A percentile compares a stretch with the other conserved stretches of the same genome.
phyloP scores from a whole-genome alignment of 495 filamentous ascomycete genomes.

The Hyaloscypha finlandica region DNA sequence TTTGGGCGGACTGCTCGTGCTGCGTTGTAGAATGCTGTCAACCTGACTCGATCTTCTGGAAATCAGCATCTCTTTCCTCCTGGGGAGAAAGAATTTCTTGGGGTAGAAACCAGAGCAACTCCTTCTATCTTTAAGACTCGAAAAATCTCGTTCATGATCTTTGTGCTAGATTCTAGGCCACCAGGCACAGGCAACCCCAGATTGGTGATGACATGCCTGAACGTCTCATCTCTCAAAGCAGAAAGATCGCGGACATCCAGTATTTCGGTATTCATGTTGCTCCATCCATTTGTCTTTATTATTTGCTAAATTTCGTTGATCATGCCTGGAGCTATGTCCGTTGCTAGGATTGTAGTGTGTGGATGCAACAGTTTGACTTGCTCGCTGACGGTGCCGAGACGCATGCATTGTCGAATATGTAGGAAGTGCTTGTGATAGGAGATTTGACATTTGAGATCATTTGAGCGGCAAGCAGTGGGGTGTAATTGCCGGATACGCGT shows the following conservation, averaged over 20 bases:
- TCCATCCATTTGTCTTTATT: conserved; percentile 3
- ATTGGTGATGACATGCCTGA: conserved; percentile 16
- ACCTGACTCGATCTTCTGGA: conserved; percentile 11
- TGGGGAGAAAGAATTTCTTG: neutral
- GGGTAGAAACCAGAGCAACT: conserved; percentile 21
- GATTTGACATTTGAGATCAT: conserved; percentile 4
- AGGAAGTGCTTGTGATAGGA: conserved; percentile 13
- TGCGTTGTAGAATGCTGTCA: conserved; percentile 8
- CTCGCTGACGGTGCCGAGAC: conserved; percentile 24
- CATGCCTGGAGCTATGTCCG: conserved; percentile 11
- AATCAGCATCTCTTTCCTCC: conserved; percentile 3
- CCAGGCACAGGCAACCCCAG: conserved; percentile 6
- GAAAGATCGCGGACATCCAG: conserved; percentile 1
- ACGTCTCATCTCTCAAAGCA: neutral
- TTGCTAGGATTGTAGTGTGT: conserved; percentile 3
- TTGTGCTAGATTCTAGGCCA: neutral
- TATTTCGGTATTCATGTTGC: conserved; percentile 11
- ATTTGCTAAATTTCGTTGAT: conserved; percentile 4
- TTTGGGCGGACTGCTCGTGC: neutral
- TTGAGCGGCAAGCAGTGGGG: neutral
- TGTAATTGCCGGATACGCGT: conserved; percentile 13
- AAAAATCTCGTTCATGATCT: conserved; percentile 16
- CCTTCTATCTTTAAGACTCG: conserved; percentile 18
- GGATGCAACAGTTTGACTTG: conserved; percentile 10
- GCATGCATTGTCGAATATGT: conserved; percentile 28